Evolutionary conservation across 257 asterid species (phyloP).

Genomic region (Sherardia arvensis): DNA sequence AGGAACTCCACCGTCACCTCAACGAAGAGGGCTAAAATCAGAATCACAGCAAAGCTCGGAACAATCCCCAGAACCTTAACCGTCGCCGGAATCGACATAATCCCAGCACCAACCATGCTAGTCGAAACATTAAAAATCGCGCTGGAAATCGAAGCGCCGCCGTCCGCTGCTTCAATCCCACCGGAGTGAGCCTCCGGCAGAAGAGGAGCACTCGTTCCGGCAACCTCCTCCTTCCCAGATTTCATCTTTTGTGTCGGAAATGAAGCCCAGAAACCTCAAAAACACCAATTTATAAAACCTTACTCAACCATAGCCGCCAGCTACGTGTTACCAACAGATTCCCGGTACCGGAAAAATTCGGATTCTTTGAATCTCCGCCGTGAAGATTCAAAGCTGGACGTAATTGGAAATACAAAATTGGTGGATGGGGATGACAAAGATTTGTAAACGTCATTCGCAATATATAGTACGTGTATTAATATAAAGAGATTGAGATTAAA

Average conservation of each 20-base stretch:
- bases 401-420: not conserved
- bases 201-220: constrained; percentile 41
- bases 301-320: not conserved
- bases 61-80: constrained; percentile 80
- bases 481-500: no score
- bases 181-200: constrained; percentile 29
- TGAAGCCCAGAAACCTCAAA: not conserved
- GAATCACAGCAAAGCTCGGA: constrained; percentile 62
- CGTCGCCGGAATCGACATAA: constrained; percentile 92
- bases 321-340: not conserved
- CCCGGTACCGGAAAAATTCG: not conserved
- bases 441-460: not conserved
- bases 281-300: not conserved
- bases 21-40: constrained; percentile 64
- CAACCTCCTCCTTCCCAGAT: constrained; percentile 18
- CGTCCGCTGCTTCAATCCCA: constrained; percentile 16
- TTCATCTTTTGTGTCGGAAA: constrained; percentile 21
- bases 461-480: not conserved
- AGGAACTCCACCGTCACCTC: constrained; percentile 92
- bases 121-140: constrained; percentile 85
- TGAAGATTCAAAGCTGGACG: not conserved
- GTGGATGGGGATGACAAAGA: not conserved
- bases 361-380: not conserved
- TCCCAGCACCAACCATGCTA: constrained; percentile 94
- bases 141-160: constrained; percentile 79